Base-by-base conservation (phyloP, 306 rosid species). In the Cucurbita argyrosperma region DNA sequence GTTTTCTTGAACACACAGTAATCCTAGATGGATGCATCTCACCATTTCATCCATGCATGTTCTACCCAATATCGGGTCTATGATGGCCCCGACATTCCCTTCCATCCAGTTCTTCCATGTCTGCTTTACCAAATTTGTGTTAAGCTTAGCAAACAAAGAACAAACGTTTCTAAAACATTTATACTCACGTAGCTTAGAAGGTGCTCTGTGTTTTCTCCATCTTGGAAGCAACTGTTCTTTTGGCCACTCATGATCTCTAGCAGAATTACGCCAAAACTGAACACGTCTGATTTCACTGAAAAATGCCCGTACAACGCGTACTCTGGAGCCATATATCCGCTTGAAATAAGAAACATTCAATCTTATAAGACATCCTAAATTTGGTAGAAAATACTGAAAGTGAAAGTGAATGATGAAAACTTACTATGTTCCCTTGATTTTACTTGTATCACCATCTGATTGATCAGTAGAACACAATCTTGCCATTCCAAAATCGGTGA, bases 401-500 rank as follows among this genome's bases (percentile, higher is more conserved):
- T 51, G 54, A 4, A 50, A 45, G 12, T 51, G 54, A 13, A 50
- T 1, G 54, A 47, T 13, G 14, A 50, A 1, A 50, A 51, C 74
- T 47, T 68, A 68, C 74, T 26, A 68, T 4, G 43, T 68, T 12
- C 74, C 74, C 56, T 19, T 47, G 26, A 68, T 50, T 26, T 47
- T 68, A 5, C 74, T 68, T 4, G 23, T 68, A 23, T 68, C 57
- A 11, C 56, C 57, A 0, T 13, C 0, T 13, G 74, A 21, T 5
- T 8, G 23, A 8, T 47, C 4, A 39, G 46, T 12, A 0, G 74
- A 23, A 68, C 56, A 47, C 13, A 68, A 58, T 14, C 54, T 81
- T 8, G 84, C 84, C 56, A 73, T 63, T 6, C 84, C 84, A 50
- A 81, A 81, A 60, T 81, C 79, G n/a, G 81, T 21, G 1, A 81